Base-by-base conservation (phyloP, 371 early-diverging fungal species). In the Rhizopus stolonifer region DNA sequence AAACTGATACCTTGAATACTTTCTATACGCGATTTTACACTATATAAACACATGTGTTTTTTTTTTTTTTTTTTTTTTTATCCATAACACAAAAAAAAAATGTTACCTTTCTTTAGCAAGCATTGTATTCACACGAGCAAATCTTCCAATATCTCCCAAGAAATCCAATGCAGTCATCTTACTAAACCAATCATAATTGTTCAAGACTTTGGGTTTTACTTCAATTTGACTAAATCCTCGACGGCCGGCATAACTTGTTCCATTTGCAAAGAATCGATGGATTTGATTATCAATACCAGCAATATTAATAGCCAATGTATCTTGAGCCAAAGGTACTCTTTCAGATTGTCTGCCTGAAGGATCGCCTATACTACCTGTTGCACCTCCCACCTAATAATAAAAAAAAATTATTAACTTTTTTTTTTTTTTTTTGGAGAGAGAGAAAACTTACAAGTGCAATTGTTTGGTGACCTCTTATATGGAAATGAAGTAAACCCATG, bases 291-390 rank as follows among this genome's bases (percentile, higher is more conserved):
- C 69, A 43, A 97, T 91, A 1, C 79, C 79, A 0, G 67, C 70
- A 0, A 87, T 67, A 62, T 97, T 95, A n/a, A 49, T 29, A 3
- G 70, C 58, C 4, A 96, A 64, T 2, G 65, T 72, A 2, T 78
- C 79, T 13, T 55, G 52, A 1, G 74, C 75, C 56, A 95, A 64
- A 2, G 85, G 85, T 3, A 70, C 65, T 5, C 96, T 85, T 47
- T 96, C 98, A 0, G 89, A 85, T 26, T 79, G 81, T 46, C 90
- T 80, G 4, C 95, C 95, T 15, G 89, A 88, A 7, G 96, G 98
- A 62, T 97, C 98, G 10, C 96, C 98, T 46, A 97, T 95, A 19
- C 83, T 66, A 2, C 96, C 98, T 0, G 97, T 97, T 6, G 97
- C 97, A 8, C 94, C 95, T 14, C 97, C 97, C 0, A 92, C 75